Evolutionary conservation across 805 yeast genomes (phyloP).

Genomic region (Saccharomycopsis guyanensis): DNA sequence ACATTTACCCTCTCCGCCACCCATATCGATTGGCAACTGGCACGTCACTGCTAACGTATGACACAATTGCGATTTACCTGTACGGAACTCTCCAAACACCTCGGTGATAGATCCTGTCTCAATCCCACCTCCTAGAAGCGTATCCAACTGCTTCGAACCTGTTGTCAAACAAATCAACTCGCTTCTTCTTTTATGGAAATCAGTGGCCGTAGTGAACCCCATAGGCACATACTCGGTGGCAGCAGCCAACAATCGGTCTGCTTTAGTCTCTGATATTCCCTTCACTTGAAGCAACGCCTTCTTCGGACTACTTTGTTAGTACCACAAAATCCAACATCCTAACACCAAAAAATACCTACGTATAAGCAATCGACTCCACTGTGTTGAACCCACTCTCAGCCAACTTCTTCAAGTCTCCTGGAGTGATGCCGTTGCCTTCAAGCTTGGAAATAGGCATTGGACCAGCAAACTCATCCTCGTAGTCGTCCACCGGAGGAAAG

Average conservation of each 20-base stretch:
- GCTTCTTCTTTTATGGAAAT: conserved; percentile 80
- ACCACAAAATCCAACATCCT: too few relatives aligned
- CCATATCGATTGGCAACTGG: conserved; percentile 92
- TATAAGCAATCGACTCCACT: conserved; percentile 87
- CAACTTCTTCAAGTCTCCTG: conserved; percentile 71
- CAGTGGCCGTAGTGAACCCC: conserved; percentile 97
- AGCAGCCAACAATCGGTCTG: conserved; percentile 73
- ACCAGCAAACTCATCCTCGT: conserved; percentile 48
- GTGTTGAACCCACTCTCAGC: conserved; percentile 82
- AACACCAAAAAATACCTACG: too few relatives aligned
- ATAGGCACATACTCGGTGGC: conserved; percentile 85
- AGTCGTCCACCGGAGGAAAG: conserved; percentile 22
- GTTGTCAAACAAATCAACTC: conserved; percentile 91
- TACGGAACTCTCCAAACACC: conserved; percentile 93
- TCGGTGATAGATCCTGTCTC: conserved; percentile 98
- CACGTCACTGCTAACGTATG: conserved; percentile 96
- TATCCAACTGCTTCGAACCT: conserved; percentile 90
- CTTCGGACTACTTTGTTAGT: conserved; percentile 46
- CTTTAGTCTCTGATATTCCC: conserved; percentile 94
- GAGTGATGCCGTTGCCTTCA: conserved; percentile 78
- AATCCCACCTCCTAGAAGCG: conserved; percentile 90
- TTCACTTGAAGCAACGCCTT: conserved; percentile 68
- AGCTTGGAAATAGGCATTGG: conserved; percentile 48
- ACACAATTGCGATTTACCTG: conserved; percentile 95
- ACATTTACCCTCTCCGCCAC: conserved; percentile 98